Evolutionary conservation across 2,329 filamentous ascomycete genomes (phyloP), one percentile per base, ranked within the genome.

Genomic region (Zelopaecilomyces penicillatus): DNA sequence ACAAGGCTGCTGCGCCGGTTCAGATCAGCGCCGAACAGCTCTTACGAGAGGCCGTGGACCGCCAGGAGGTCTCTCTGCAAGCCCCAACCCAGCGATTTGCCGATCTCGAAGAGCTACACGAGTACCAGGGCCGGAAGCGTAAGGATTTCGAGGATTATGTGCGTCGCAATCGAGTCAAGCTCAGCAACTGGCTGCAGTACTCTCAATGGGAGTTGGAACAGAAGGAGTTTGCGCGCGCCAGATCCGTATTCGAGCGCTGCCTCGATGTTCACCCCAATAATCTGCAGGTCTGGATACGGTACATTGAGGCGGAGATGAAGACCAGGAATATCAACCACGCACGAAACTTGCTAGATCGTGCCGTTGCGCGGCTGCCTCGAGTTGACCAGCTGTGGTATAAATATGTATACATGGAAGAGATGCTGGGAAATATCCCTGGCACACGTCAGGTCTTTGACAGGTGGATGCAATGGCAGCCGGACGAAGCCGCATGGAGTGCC

Each of bases 171-270:
- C 74, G 91, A 59, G 77, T 96, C 62, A 95, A 94, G 61, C 89
- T 97, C 76, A 95, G 95, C 73, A 97, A 97, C 67, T 98, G 93
- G 93, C 88, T 93, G 76, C 86, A 90, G 59, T 98, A 98, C 74
- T 91, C 93, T 45, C 80, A 87, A 56, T 98, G 90, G 87, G 93
- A 98, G 70, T 76, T 97, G 49, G 91, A 98, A 64, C 93, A 98
- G 69, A 97, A 97, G 67, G 93, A 98, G 69, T 96, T 87, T 66
- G 82, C 85, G 44, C 85, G 93, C 44, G 93, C 93, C 30, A 78
- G 93, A 36, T 94, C 86, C 41, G 83, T 98, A 59, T 98, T 97
- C 57, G 93, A 98, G 70, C 80, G 93, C 55, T 91, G 91, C 41
- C 75, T 98, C 54, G 93, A 98, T 64, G 87, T 93, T 34, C 87